phyloP scores from a whole-genome alignment of 352 stramenopile species.

The Globisporangium sylvaticum region DNA sequence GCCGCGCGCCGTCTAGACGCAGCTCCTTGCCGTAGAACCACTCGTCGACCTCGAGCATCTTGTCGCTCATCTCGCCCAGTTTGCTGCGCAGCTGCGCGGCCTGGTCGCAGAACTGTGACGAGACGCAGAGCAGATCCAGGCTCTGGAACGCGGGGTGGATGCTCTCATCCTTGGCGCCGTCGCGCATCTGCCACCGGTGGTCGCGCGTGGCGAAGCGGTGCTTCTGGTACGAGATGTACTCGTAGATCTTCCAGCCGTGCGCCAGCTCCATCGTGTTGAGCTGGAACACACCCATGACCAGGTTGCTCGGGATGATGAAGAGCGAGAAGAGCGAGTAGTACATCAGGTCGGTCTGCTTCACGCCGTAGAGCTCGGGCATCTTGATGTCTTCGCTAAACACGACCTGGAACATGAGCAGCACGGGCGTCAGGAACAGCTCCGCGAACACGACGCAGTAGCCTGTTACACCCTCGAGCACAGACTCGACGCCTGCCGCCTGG shows the following conservation, averaged over 20 bases:
- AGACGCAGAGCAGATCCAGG: conserved; percentile 95
- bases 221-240: conserved; percentile 96
- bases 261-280: conserved; percentile 95
- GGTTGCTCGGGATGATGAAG: conserved; percentile 94
- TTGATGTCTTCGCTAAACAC: conserved; percentile 87
- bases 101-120: conserved; percentile 68
- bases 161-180: conserved; percentile 88
- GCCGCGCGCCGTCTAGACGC: conserved; percentile 66
- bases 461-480: conserved; percentile 87
- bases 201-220: conserved; percentile 94
- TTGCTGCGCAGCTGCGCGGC: conserved; percentile 53
- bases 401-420: conserved; percentile 88
- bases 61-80: conserved; percentile 47
- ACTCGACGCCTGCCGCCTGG: conserved; percentile 91
- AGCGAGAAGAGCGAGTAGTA: conserved; percentile 95
- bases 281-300: conserved; percentile 93
- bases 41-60: conserved; percentile 91
- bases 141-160: conserved; percentile 91
- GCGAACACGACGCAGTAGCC: conserved; percentile 91
- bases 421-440: conserved; percentile 82
- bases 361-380: conserved; percentile 91
- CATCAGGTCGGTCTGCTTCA: conserved; percentile 91
- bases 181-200: conserved; percentile 89
- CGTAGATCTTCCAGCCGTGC: conserved; percentile 96
- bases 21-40: conserved; percentile 91